A percentile compares a stretch with the other conserved stretches of the same genome.
Conservation (phyloP, 306 rosid species). For the Vigna radiata region DNA sequence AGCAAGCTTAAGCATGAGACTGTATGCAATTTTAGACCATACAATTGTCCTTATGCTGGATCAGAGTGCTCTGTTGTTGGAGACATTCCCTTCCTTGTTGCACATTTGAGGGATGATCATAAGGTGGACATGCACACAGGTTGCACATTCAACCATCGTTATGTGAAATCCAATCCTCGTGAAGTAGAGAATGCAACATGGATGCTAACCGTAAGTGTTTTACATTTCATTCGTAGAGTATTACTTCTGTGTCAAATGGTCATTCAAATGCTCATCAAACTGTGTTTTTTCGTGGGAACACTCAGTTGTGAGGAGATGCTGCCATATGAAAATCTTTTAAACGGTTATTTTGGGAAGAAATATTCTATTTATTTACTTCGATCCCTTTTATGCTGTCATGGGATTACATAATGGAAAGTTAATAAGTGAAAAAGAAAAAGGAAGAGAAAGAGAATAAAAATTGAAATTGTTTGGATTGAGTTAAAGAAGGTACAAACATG, state of each 20-base stretch:
- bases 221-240: neutral
- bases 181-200: constrained; percentile 99
- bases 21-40: constrained; percentile 92
- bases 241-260: neutral
- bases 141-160: constrained; percentile 98
- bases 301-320: neutral
- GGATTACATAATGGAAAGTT: no score
- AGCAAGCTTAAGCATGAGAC: constrained; percentile 97
- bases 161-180: constrained; percentile 96
- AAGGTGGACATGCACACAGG: constrained; percentile 99
- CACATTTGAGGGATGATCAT: constrained; percentile 97
- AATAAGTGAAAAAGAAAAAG: no score
- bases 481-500: no score
- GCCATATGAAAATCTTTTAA: constrained; percentile 18
- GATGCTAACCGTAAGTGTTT: constrained; percentile 90
- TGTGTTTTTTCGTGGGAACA: neutral
- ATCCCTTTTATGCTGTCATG: neutral
- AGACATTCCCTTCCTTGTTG: constrained; percentile 90
- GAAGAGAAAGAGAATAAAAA: no score
- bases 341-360: neutral
- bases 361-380: neutral
- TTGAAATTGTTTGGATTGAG: no score
- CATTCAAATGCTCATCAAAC: neutral
- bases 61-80: constrained; percentile 93
- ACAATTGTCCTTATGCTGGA: constrained; percentile 97